A percentile compares a stretch with the other conserved stretches of the same genome.
These are phyloP conservation scores for Alectoria sarmentosa DNA, from an alignment of 495 filamentous ascomycete species.

Conservation along the genomic window DNA sequence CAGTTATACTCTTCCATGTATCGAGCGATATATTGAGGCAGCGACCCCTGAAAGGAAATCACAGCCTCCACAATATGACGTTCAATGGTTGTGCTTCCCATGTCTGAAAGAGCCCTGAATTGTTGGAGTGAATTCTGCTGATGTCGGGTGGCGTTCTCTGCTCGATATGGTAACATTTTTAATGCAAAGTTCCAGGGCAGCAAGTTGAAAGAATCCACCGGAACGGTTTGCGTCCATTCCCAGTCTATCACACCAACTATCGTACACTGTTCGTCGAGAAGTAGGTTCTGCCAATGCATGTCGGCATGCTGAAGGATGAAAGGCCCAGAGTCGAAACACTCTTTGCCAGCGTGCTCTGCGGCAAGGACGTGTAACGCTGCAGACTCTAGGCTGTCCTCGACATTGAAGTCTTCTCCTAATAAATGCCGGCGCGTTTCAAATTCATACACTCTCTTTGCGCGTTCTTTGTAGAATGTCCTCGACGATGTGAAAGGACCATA, in stretches of 20 bases:
- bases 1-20: slow-evolving; percentile 5
- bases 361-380: not conserved
- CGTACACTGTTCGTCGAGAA: not conserved
- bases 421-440: slow-evolving; percentile 5
- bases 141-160: not conserved
- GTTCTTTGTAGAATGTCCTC: slow-evolving; percentile 7
- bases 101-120: slow-evolving; percentile 1
- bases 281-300: slow-evolving; percentile 6
- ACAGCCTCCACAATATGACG: not conserved
- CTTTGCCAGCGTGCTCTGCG: not conserved
- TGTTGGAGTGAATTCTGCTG: slow-evolving; percentile 2
- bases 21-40: not conserved
- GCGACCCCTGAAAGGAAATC: slow-evolving; percentile 5
- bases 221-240: not conserved
- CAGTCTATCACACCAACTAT: slow-evolving; percentile 9
- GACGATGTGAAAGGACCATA: slow-evolving; percentile 4
- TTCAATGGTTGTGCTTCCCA: not conserved
- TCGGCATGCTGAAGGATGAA: slow-evolving; percentile 5
- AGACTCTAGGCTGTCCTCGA: not conserved
- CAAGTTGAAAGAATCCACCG: slow-evolving; percentile 1
- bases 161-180: slow-evolving; percentile 5
- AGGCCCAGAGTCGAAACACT: slow-evolving; percentile 1
- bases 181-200: slow-evolving; percentile 3
- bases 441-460: slow-evolving; percentile 1
- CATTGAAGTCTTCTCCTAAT: not conserved